Conservation (phyloP, 2,329 filamentous ascomycete genomes). For the Fusarium poae region DNA sequence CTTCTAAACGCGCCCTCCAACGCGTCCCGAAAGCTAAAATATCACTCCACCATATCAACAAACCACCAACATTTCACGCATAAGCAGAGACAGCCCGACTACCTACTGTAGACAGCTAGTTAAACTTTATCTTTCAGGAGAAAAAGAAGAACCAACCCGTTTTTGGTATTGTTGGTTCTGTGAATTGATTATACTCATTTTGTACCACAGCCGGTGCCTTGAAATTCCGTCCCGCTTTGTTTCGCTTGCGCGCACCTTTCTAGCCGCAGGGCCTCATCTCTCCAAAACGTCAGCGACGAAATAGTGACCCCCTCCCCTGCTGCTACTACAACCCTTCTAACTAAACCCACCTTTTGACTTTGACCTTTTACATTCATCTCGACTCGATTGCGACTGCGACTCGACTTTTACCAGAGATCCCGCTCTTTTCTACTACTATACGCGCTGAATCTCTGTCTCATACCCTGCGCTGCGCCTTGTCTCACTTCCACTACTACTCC, state of each 20-base stretch:
- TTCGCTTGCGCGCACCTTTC: conserved; percentile 8
- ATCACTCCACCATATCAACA: conserved; percentile 33
- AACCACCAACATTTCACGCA: conserved; percentile 33
- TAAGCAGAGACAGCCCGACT: conserved; percentile 5
- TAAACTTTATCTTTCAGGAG: conserved; percentile 23
- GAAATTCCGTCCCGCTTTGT: conserved; percentile 50
- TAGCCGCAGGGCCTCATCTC: conserved; percentile 33
- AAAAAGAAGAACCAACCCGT: background rate
- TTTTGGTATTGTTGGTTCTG: conserved; percentile 22
- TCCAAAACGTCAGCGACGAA: conserved; percentile 42
- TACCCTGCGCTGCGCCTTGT: conserved; percentile 19
- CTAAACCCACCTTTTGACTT: background rate
- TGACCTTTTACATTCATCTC: background rate
- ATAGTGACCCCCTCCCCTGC: conserved; percentile 32
- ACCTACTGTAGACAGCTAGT: background rate
- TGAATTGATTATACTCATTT: background rate
- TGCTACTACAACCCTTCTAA: conserved; percentile 24
- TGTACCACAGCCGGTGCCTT: conserved; percentile 44
- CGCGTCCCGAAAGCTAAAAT: conserved; percentile 35
- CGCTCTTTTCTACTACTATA: conserved; percentile 2
- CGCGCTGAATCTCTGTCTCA: conserved; percentile 4
- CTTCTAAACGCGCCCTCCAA: conserved; percentile 31
- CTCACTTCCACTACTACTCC: conserved; percentile 35
- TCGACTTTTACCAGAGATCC: background rate
- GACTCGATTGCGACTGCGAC: background rate